These are phyloP conservation scores for Noccaea caerulescens DNA, from an alignment of 345 rosid genomes.

Conservation along the genomic window DNA sequence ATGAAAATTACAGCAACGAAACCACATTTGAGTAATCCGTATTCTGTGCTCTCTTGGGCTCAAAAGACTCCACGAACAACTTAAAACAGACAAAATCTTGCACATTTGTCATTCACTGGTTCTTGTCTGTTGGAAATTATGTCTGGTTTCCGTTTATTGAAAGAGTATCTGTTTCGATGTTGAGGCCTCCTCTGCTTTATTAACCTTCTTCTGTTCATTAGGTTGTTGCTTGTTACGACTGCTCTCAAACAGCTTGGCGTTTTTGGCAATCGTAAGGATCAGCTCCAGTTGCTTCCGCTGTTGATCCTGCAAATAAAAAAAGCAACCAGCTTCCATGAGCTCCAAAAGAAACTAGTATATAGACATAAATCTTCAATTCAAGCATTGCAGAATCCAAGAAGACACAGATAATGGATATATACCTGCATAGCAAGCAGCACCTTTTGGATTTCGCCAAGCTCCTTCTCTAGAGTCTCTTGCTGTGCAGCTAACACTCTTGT, in stretches of 20 bases:
- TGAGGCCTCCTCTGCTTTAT: conserved; percentile 37
- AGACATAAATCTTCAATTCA: not conserved
- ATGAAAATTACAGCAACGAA: conserved; percentile 28
- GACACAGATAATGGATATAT: not conserved
- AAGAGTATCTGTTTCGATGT: conserved; percentile 35
- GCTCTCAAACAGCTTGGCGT: conserved; percentile 62
- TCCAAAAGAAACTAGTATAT: not conserved
- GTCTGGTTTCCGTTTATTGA: conserved; percentile 27
- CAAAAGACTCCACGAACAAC: conserved; percentile 11
- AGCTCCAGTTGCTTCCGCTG: conserved; percentile 89
- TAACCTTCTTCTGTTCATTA: conserved; percentile 42
- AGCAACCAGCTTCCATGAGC: conserved; percentile 32
- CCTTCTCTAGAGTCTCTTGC: conserved; percentile 84
- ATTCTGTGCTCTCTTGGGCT: conserved; percentile 14
- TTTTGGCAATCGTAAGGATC: conserved; percentile 75
- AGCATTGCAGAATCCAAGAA: not conserved
- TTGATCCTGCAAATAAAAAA: conserved; percentile 67
- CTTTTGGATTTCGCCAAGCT: conserved; percentile 90
- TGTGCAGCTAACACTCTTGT: conserved; percentile 81
- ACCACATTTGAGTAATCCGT: conserved; percentile 17
- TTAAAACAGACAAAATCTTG: conserved; percentile 5
- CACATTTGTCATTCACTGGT: not conserved
- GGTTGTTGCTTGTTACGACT: conserved; percentile 40
- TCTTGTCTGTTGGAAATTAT: conserved; percentile 22
- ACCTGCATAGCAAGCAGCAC: conserved; percentile 98